Base-by-base conservation (phyloP, 192 early-diverging fungal species). In the Coemansia javaensis region DNA sequence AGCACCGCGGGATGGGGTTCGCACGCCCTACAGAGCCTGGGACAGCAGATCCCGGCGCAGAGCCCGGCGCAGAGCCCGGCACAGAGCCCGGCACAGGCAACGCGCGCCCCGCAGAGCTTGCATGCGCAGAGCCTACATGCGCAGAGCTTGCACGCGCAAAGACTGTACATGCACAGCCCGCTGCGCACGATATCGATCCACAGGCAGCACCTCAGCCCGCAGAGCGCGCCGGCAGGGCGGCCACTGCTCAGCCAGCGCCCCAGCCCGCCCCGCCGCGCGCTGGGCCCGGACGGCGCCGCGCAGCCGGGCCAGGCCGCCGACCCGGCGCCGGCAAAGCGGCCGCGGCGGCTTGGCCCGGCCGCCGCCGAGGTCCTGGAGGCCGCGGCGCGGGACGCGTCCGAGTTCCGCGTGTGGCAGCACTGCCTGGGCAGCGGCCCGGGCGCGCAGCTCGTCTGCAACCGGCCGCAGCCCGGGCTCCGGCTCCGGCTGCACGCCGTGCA, bases 391-490 rank as follows among this genome's bases (percentile, higher is more conserved):
- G 48, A 50, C 14, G 39, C 31, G 11, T 72, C 68, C 0, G 68
- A 55, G 18, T 72, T 59, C 37, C 43, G 53, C 44, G 53, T 64
- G 49, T 72, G 68, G 68, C 56, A 42, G 48, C 68, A 72, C 56
- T 54, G 68, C 16, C 30, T 72, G 25, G 33, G 17, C 47, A 33
- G 47, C 28, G 46, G 45, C n/a, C 24, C 52, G 12, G 37, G 25
- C n/a, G 30, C 39, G 13, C 44, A 40, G 27, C 51, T 58, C 14
- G 51, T 51, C 1, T 58, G 55, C 21, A 46, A 45, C 18, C 40
- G 33, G 38, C 55, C 60, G 20, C 38, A 27, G 32, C 44, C 55
- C 1, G 15, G 49, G n/a, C 21, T 64, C 32, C 51, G 61, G 2
- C 32, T 59, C 21, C 51, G 30, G 8, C 22, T 72, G 3, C 21